A percentile compares a stretch with the other conserved stretches of the same genome.
Conservation (phyloP, 73 alveolate species). For the Paramecium caudatum region DNA sequence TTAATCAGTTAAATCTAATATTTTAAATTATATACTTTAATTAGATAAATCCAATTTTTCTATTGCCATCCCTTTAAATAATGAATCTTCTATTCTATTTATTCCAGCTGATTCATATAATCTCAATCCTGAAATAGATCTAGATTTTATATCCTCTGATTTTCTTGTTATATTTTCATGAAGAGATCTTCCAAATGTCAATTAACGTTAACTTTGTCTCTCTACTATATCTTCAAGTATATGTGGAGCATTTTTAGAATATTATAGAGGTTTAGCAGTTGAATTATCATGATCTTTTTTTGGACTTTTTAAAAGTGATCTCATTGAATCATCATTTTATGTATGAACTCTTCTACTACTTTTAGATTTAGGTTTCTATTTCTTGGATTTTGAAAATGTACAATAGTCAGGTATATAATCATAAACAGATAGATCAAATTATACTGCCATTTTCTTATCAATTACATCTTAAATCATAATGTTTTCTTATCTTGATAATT, state of each 20-base stretch:
- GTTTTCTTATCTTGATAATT: background rate
- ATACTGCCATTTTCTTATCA: background rate
- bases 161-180: background rate
- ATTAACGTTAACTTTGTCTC: background rate
- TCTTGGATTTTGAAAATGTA: background rate
- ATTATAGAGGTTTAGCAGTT: background rate
- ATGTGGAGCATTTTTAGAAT: slow-evolving; percentile 30
- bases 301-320: too few relatives aligned
- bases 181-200: background rate
- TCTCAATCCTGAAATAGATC: background rate
- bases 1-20: slow-evolving; percentile 15
- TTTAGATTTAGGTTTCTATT: background rate
- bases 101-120: slow-evolving; percentile 14
- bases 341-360: background rate
- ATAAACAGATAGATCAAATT: slow-evolving; percentile 25
- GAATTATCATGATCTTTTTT: slow-evolving; percentile 3
- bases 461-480: background rate
- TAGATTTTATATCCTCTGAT: slow-evolving; percentile 5
- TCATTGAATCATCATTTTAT: background rate
- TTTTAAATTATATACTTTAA: background rate
- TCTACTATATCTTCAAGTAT: background rate
- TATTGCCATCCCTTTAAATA: slow-evolving; percentile 14
- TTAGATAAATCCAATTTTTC: slow-evolving; percentile 38
- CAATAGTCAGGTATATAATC: slow-evolving; percentile 8
- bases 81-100: slow-evolving; percentile 8